phyloP scores from a whole-genome alignment of 78 protist species.

The Tieghemostelium lacteum region DNA sequence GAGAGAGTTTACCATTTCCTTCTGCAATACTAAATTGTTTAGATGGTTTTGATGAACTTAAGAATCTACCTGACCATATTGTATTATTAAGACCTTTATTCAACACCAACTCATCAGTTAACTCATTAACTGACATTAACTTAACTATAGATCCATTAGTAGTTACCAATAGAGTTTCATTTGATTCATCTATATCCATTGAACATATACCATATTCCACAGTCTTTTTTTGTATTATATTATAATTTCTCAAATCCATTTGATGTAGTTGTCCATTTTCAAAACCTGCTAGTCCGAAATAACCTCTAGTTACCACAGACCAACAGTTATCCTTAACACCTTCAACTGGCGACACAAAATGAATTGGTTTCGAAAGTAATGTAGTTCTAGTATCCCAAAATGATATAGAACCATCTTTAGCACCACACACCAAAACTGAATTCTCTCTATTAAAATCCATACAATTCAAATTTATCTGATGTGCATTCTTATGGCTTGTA shows the following conservation, averaged over 20 bases:
- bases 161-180: not conserved
- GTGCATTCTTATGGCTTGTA: not conserved
- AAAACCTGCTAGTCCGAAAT: not conserved
- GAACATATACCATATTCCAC: not conserved
- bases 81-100: not conserved
- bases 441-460: not conserved
- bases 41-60: not conserved
- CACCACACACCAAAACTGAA: not conserved
- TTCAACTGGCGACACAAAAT: not conserved
- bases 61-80: slow-evolving; percentile 11
- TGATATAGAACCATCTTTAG: not conserved
- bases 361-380: not conserved
- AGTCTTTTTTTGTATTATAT: too few relatives aligned
- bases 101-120: too few relatives aligned
- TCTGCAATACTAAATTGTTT: not conserved
- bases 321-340: not conserved
- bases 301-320: not conserved
- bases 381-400: not conserved
- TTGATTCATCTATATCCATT: not conserved
- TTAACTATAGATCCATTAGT: not conserved
- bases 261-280: not conserved
- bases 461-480: not conserved
- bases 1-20: not conserved
- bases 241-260: not conserved
- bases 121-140: not conserved